Evolutionary conservation across 768 basidiomycete genomes (phyloP).

Genomic region (Auriscalpium vulgare): DNA sequence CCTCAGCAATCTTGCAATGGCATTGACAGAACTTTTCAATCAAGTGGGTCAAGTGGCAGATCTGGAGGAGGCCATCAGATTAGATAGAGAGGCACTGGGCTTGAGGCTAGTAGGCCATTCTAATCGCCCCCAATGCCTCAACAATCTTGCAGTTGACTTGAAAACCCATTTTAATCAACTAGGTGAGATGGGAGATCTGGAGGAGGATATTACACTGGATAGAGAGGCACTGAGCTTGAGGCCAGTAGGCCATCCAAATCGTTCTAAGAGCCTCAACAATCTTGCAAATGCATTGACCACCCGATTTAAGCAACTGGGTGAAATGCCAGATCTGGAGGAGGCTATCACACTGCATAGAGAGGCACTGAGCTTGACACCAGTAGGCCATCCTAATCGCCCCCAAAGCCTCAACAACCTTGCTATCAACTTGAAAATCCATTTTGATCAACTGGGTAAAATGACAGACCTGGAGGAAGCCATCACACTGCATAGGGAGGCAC

Average conservation of each 20-base stretch:
- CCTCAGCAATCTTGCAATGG: background rate
- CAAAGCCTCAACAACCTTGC: background rate
- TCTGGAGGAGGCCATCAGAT: background rate
- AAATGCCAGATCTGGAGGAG: background rate
- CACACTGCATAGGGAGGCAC: background rate
- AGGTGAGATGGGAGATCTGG: background rate
- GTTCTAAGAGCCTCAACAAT: background rate
- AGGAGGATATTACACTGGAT: background rate
- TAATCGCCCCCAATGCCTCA: background rate
- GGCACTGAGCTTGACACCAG: background rate
- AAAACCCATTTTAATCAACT: background rate
- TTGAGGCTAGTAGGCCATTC: background rate
- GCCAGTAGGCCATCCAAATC: background rate
- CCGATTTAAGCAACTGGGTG: background rate
- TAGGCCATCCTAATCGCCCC: background rate
- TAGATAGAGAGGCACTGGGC: background rate
- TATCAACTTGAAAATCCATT: background rate
- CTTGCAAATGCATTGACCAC: background rate
- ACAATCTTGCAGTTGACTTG: background rate
- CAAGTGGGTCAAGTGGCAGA: background rate
- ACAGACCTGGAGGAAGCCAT: background rate
- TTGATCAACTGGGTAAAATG: background rate
- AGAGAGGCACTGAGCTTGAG: background rate
- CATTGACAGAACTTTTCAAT: background rate
- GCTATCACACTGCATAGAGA: background rate